phyloP scores from a whole-genome alignment of 441 rosid species.

The Pelargonium myrrhifolium region DNA sequence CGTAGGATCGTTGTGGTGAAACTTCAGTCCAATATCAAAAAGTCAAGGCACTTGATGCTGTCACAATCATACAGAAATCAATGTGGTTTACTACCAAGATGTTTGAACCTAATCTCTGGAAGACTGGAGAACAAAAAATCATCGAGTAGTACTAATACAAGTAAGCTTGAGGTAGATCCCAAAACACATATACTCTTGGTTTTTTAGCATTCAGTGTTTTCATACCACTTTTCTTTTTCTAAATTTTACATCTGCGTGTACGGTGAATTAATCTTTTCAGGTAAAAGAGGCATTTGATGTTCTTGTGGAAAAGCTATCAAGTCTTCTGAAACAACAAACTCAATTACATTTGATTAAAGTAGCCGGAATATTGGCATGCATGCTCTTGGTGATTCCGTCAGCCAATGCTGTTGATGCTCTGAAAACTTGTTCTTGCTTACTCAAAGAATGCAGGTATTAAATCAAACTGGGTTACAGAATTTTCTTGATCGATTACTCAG shows the following conservation, averaged over 20 bases:
- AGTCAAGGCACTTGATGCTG: conserved; percentile 23
- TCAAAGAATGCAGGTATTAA: conserved; percentile 83
- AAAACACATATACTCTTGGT: conserved; percentile 5
- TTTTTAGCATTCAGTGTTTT: conserved; percentile 3
- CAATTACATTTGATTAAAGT: conserved; percentile 36
- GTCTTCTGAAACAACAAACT: conserved; percentile 33
- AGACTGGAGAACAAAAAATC: conserved; percentile 26
- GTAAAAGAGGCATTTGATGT: conserved; percentile 34
- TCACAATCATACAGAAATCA: conserved; percentile 23
- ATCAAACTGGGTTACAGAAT: conserved; percentile 7
- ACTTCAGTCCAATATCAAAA: conserved; percentile 30
- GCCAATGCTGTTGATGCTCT: conserved; percentile 91
- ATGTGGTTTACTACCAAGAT: conserved; percentile 20
- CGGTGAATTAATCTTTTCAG: conserved; percentile 21
- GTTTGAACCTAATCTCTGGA: conserved; percentile 28
- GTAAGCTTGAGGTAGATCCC: conserved; percentile 41
- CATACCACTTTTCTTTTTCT: too few species aligned
- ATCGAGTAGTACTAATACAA: conserved; percentile 20
- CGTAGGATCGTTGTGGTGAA: conserved; percentile 29
- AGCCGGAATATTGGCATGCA: conserved; percentile 48
- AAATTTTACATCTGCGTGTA: conserved; percentile 1
- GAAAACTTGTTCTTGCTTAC: conserved; percentile 83
- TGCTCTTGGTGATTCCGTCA: conserved; percentile 65
- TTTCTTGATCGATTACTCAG: background rate
- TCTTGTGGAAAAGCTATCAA: conserved; percentile 28